Percentiles rank a stretch among this genome's conserved stretches.
phyloP scores from a whole-genome alignment of 106 monocot genomes.

The Allium fistulosum region DNA sequence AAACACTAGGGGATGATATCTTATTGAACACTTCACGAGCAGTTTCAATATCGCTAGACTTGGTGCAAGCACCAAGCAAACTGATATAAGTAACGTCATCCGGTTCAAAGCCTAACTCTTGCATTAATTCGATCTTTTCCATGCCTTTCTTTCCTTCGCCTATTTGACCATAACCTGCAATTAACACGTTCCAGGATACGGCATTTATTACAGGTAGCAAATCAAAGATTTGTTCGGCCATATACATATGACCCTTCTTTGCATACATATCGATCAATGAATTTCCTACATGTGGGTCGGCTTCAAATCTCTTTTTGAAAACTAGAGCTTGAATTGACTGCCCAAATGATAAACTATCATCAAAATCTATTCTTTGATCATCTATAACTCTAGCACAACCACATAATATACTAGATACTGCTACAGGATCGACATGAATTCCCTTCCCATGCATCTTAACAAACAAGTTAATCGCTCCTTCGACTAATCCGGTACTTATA shows the following conservation, averaged over 20 bases:
- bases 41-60: constrained; percentile 40
- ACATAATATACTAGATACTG: constrained; percentile 64
- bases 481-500: constrained; percentile 30
- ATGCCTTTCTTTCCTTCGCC: constrained; percentile 47
- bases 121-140: constrained; percentile 41
- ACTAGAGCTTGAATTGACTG: constrained; percentile 39
- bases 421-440: constrained; percentile 46
- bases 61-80: constrained; percentile 49
- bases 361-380: neutral
- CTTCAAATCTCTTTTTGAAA: constrained; percentile 49
- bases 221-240: constrained; percentile 43
- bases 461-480: constrained; percentile 62
- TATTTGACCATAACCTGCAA: constrained; percentile 63
- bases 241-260: constrained; percentile 45
- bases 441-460: constrained; percentile 49
- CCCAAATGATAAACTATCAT: constrained; percentile 9
- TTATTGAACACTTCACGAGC: constrained; percentile 56
- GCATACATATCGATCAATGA: constrained; percentile 71
- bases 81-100: constrained; percentile 68
- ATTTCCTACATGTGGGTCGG: constrained; percentile 62
- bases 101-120: constrained; percentile 41
- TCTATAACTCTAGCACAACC: constrained; percentile 41
- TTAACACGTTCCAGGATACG: constrained; percentile 85
- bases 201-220: constrained; percentile 33
- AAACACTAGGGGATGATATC: constrained; percentile 45